These are phyloP conservation scores for Dothideomycetes sp. DNA, from an alignment of 2,329 filamentous ascomycete genomes.

Conservation along the genomic window DNA sequence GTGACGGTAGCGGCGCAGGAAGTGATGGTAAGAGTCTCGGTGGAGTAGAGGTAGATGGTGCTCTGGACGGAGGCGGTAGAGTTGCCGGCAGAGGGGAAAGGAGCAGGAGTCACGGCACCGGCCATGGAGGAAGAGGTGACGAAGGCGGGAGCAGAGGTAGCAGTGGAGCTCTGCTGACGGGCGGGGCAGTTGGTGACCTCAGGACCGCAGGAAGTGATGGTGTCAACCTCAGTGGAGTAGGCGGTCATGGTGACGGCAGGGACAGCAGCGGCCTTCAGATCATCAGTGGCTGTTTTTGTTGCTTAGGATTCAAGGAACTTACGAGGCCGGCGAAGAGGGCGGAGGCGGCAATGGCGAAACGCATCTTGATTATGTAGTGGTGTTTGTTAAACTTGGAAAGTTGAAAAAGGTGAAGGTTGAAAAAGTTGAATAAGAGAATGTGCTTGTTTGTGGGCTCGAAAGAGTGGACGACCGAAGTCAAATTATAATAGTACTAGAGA, in stretches of 20 bases:
- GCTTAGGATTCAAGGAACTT: not conserved
- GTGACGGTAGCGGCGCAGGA: slow-evolving; percentile 27
- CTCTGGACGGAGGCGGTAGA: not conserved
- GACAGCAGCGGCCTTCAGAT: not conserved
- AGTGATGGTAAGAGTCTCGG: slow-evolving; percentile 25
- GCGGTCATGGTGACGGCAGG: slow-evolving; percentile 8
- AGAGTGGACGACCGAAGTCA: slow-evolving; percentile 22
- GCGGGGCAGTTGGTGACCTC: slow-evolving; percentile 13
- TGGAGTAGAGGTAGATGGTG: slow-evolving; percentile 15
- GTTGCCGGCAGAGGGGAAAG: not conserved
- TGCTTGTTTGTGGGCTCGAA: slow-evolving; percentile 12
- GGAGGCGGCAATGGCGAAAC: slow-evolving; percentile 18
- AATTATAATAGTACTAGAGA: slow-evolving; percentile 6
- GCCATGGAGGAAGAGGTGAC: slow-evolving; percentile 1
- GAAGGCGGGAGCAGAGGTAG: slow-evolving; percentile 1
- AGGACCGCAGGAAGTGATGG: slow-evolving; percentile 11
- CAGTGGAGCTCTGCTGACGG: not conserved
- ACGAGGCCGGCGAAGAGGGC: slow-evolving; percentile 17
- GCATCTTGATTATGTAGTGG: slow-evolving; percentile 16
- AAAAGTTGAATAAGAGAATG: slow-evolving; percentile 12
- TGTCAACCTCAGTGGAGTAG: slow-evolving; percentile 11
- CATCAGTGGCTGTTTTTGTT: not conserved
- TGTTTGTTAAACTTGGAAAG: slow-evolving; percentile 9
- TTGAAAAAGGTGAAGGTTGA: slow-evolving; percentile 6
- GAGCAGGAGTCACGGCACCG: slow-evolving; percentile 1